These are phyloP conservation scores for Puccinellia tenuiflora DNA, from an alignment of 176 grass and related monocot species.

Conservation along the genomic window DNA sequence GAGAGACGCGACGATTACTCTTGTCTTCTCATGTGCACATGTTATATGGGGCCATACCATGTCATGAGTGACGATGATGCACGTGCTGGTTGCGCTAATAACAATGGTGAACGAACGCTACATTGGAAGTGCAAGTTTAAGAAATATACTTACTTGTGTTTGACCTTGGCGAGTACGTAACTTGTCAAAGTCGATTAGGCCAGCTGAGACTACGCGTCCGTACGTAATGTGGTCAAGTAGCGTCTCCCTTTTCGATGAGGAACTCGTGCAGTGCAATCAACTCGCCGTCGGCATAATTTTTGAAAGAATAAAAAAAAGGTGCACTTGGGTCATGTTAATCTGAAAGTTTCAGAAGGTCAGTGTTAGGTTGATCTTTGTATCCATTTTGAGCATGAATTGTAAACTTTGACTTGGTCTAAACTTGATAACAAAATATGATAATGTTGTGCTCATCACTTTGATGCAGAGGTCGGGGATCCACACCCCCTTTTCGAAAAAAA, in stretches of 20 bases:
- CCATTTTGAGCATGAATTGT: too few relatives aligned
- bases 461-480: too few relatives aligned
- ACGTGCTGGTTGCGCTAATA: too few relatives aligned
- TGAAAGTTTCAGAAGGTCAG: neutral
- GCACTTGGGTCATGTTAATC: neutral
- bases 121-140: neutral
- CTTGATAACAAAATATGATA: neutral
- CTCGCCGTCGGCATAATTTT: neutral
- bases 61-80: neutral
- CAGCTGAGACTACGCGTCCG: neutral
- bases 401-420: too few relatives aligned
- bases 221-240: neutral
- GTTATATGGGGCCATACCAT: neutral
- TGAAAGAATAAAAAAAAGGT: neutral
- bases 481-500: too few relatives aligned
- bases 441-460: too few relatives aligned
- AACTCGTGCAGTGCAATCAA: neutral
- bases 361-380: too few relatives aligned
- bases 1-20: too few relatives aligned
- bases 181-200: neutral
- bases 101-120: neutral
- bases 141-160: neutral
- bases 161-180: neutral
- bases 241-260: neutral
- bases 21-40: neutral